These are phyloP conservation scores for Yamadazyma sp. DNA, from an alignment of 1,139 yeast genomes.

Conservation along the genomic window DNA sequence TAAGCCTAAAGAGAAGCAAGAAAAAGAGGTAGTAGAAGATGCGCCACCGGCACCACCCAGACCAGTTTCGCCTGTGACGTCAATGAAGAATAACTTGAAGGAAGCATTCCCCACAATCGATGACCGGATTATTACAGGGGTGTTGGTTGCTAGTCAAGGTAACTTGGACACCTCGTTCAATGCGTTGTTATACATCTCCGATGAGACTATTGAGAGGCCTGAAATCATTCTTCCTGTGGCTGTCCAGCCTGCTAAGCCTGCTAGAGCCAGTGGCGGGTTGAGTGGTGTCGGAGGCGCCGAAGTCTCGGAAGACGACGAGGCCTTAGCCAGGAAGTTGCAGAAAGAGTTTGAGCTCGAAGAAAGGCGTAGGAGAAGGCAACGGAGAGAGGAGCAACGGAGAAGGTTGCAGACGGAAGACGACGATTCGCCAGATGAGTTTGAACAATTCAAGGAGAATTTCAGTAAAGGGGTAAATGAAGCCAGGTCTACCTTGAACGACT, in stretches of 20 bases:
- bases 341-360: slow-evolving; percentile 60
- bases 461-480: slow-evolving; percentile 85
- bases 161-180: slow-evolving; percentile 82
- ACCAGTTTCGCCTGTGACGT: slow-evolving; percentile 58
- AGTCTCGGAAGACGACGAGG: slow-evolving; percentile 61
- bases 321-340: slow-evolving; percentile 78
- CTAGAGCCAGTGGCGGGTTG: slow-evolving; percentile 12
- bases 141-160: slow-evolving; percentile 83
- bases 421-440: slow-evolving; percentile 64
- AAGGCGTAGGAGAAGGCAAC: slow-evolving; percentile 28
- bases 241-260: slow-evolving; percentile 19
- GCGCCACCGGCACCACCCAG: slow-evolving; percentile 77
- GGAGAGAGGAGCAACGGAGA: slow-evolving; percentile 20
- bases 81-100: slow-evolving; percentile 54
- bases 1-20: background rate
- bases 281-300: background rate
- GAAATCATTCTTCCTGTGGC: slow-evolving; percentile 36
- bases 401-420: slow-evolving; percentile 30
- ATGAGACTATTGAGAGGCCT: slow-evolving; percentile 64
- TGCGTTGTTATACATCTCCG: slow-evolving; percentile 78
- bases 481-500: slow-evolving; percentile 69
- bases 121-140: slow-evolving; percentile 69
- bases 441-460: slow-evolving; percentile 69
- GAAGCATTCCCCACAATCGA: slow-evolving; percentile 85
- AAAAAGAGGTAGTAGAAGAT: slow-evolving; percentile 20